Conservation (phyloP, 768 basidiomycete species). For the Rhizopogon rudus region DNA sequence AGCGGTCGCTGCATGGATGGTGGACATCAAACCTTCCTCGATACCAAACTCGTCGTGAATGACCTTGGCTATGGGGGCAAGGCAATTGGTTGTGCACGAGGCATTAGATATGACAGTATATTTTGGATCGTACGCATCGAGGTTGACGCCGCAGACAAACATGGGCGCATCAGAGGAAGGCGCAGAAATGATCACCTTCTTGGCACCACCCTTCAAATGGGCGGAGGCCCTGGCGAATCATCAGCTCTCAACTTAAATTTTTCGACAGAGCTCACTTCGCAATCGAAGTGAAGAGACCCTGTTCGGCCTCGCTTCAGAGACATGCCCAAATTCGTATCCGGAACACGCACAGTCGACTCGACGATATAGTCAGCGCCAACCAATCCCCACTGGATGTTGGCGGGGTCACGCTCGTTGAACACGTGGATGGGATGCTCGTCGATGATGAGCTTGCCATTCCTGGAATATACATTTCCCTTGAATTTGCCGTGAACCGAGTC, state of each 20-base stretch:
- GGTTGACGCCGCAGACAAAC: slow-evolving; percentile 89
- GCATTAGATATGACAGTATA: slow-evolving; percentile 90
- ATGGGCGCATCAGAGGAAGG: slow-evolving; percentile 89
- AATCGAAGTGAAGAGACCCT: slow-evolving; percentile 92
- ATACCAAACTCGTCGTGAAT: slow-evolving; percentile 92
- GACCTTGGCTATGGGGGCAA: slow-evolving; percentile 92
- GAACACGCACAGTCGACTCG: slow-evolving; percentile 71
- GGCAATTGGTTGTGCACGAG: slow-evolving; percentile 97
- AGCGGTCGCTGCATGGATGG: slow-evolving; percentile 89
- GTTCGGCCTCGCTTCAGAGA: neutral
- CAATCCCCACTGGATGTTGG: slow-evolving; percentile 71
- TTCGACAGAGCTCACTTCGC: slow-evolving; percentile 52
- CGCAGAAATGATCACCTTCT: slow-evolving; percentile 97
- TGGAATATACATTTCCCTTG: slow-evolving; percentile 76
- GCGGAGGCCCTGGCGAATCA: slow-evolving; percentile 53
- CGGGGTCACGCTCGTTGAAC: slow-evolving; percentile 78
- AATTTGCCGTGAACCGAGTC: slow-evolving; percentile 86
- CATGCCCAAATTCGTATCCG: neutral
- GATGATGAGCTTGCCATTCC: slow-evolving; percentile 84
- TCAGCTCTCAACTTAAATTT: slow-evolving; percentile 6
- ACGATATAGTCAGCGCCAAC: slow-evolving; percentile 85
- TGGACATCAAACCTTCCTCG: slow-evolving; percentile 92
- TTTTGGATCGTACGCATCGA: slow-evolving; percentile 79
- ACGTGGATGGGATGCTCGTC: slow-evolving; percentile 70
- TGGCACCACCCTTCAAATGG: slow-evolving; percentile 93